phyloP scores from a whole-genome alignment of 2,329 filamentous ascomycete genomes.

The Aciculosporium take region DNA sequence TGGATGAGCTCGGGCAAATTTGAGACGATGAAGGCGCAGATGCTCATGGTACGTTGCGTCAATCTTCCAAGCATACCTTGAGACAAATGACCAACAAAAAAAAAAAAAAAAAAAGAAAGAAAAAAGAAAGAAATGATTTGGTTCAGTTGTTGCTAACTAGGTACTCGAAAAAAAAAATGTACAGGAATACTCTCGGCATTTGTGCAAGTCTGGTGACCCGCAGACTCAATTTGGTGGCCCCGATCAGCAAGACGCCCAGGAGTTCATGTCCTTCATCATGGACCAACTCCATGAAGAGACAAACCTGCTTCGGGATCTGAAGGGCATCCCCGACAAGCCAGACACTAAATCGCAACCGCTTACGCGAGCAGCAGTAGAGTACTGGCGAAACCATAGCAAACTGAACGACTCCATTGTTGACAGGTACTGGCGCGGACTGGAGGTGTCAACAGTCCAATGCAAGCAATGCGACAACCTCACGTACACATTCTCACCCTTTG shows the following conservation, averaged over 20 bases:
- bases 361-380: slow-evolving; percentile 49
- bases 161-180: no score
- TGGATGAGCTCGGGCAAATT: slow-evolving; percentile 41
- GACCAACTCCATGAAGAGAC: slow-evolving; percentile 77
- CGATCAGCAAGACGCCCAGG: slow-evolving; percentile 79
- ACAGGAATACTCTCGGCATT: slow-evolving; percentile 39
- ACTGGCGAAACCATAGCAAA: slow-evolving; percentile 59
- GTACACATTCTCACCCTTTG: slow-evolving; percentile 30
- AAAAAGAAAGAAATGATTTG: no score
- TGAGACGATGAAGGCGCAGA: slow-evolving; percentile 35
- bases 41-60: slow-evolving; percentile 38
- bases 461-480: slow-evolving; percentile 38
- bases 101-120: no score
- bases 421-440: slow-evolving; percentile 65
- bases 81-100: not conserved
- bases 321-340: slow-evolving; percentile 18
- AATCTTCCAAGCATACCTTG: no score
- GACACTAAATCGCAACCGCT: slow-evolving; percentile 19
- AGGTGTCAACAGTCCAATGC: slow-evolving; percentile 58
- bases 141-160: not conserved
- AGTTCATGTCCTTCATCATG: slow-evolving; percentile 74
- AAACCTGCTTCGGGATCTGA: slow-evolving; percentile 41
- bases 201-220: slow-evolving; percentile 18
- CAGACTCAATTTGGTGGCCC: slow-evolving; percentile 48
- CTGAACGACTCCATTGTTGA: slow-evolving; percentile 64